Evolutionary conservation across 2,329 filamentous ascomycete species (phyloP).

Genomic region (Penicillium freii): DNA sequence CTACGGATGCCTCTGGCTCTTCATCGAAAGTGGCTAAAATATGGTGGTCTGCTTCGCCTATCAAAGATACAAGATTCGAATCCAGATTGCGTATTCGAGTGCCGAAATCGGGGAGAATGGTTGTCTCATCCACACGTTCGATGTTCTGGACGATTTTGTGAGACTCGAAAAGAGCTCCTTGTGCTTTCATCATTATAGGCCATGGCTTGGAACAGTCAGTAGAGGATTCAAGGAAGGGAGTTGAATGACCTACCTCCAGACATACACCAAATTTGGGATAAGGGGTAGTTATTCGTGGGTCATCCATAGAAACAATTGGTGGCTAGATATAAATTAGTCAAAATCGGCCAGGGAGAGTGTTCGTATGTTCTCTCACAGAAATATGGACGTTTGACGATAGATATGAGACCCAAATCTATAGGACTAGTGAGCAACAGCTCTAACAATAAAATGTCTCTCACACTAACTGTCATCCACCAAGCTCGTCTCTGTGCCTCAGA

Average conservation of each 20-base stretch:
- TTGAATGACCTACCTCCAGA: conserved; percentile 18
- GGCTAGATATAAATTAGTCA: conserved; percentile 8
- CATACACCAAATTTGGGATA: conserved; percentile 21
- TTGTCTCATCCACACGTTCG: conserved; percentile 7
- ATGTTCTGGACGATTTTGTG: conserved; percentile 16
- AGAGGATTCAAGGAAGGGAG: neutral
- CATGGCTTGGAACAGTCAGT: conserved; percentile 19
- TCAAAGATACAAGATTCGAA: conserved; percentile 7
- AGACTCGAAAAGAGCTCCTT: conserved; percentile 16
- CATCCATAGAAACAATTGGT: conserved; percentile 20
- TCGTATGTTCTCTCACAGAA: conserved; percentile 11
- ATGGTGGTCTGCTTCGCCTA: conserved; percentile 16
- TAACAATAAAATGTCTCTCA: neutral
- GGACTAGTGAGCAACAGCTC: neutral
- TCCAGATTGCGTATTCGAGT: conserved; percentile 17
- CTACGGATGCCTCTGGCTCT: conserved; percentile 16
- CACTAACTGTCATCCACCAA: conserved; percentile 30
- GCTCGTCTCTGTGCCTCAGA: conserved; percentile 24
- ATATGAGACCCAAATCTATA: conserved; percentile 21
- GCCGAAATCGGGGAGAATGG: conserved; percentile 3
- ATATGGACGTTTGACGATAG: conserved; percentile 21
- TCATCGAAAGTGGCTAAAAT: conserved; percentile 12
- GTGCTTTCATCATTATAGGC: conserved; percentile 22
- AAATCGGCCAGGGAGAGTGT: no score
- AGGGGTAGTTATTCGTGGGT: conserved; percentile 26